Evolutionary conservation across 257 asterid genomes (phyloP).

Genomic region (Solanum pimpinellifolium): DNA sequence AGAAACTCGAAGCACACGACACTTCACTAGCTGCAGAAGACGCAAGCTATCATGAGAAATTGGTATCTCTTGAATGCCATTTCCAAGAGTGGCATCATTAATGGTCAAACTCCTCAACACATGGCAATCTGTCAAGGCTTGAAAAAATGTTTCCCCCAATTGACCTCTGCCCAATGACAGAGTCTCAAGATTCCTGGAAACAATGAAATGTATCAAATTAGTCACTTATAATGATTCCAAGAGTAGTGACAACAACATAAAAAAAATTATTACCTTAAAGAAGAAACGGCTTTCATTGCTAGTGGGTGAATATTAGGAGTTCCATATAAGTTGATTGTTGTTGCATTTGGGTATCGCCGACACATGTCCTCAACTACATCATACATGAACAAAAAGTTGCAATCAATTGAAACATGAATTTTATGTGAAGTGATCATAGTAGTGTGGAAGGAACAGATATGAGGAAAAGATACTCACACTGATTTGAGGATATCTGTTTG

Average conservation of each 20-base stretch:
- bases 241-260: background rate
- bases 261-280: conserved; percentile 42
- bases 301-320: conserved; percentile 55
- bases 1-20: conserved; percentile 84
- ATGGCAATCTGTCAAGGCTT: conserved; percentile 61
- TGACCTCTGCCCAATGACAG: conserved; percentile 89
- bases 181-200: conserved; percentile 75
- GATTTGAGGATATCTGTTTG: conserved; percentile 46
- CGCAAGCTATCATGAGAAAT: conserved; percentile 63
- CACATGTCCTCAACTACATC: conserved; percentile 78
- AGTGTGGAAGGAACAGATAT: background rate
- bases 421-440: background rate
- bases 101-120: conserved; percentile 68
- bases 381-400: background rate
- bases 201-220: conserved; percentile 12
- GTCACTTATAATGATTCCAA: background rate
- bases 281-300: conserved; percentile 63
- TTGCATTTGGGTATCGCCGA: conserved; percentile 85
- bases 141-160: conserved; percentile 72
- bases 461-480: conserved; percentile 48
- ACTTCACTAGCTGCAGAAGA: conserved; percentile 77
- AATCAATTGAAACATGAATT: background rate
- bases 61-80: conserved; percentile 75
- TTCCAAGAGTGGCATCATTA: conserved; percentile 84
- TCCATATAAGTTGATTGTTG: conserved; percentile 69